Evolutionary conservation across 306 rosid species (phyloP).

Genomic region (Lathyrus sativus): DNA sequence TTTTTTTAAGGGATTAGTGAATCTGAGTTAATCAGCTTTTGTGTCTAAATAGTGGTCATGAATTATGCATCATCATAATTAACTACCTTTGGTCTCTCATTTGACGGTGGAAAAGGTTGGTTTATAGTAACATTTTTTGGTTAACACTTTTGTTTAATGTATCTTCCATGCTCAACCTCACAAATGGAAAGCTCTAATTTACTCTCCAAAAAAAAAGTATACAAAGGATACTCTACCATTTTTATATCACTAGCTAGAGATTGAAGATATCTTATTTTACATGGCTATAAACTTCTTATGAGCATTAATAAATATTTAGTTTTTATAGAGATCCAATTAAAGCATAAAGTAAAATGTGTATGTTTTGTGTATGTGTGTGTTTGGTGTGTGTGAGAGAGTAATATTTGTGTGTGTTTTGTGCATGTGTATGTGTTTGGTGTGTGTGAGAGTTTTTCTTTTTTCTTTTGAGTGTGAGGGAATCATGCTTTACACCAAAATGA

Average conservation of each 20-base stretch:
- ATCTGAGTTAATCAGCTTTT: conserved; percentile 39
- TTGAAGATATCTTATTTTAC: not conserved
- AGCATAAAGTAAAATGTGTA: not conserved
- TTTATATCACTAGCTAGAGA: not conserved
- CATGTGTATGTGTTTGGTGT: not conserved
- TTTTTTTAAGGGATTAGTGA: too few relatives aligned
- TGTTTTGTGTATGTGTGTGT: not conserved
- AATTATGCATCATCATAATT: conserved; percentile 18
- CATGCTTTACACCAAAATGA: not conserved
- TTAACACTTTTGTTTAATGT: conserved; percentile 3
- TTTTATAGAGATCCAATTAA: not conserved
- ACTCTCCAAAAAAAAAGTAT: not conserved
- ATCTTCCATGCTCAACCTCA: conserved; percentile 15
- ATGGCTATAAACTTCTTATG: not conserved
- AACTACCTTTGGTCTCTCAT: conserved; percentile 16
- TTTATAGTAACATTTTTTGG: not conserved
- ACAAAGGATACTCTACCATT: not conserved
- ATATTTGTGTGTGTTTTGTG: not conserved
- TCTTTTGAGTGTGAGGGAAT: not conserved
- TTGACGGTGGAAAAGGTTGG: conserved; percentile 32
- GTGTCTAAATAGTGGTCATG: conserved; percentile 35
- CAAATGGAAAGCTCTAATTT: conserved; percentile 1
- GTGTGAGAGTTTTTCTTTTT: not conserved
- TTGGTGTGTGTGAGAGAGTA: not conserved
- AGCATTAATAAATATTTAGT: not conserved